Evolutionary conservation across 495 filamentous ascomycete genomes (phyloP), one percentile per base, ranked within the genome.

Genomic region (Polyplosphaeria fusca): DNA sequence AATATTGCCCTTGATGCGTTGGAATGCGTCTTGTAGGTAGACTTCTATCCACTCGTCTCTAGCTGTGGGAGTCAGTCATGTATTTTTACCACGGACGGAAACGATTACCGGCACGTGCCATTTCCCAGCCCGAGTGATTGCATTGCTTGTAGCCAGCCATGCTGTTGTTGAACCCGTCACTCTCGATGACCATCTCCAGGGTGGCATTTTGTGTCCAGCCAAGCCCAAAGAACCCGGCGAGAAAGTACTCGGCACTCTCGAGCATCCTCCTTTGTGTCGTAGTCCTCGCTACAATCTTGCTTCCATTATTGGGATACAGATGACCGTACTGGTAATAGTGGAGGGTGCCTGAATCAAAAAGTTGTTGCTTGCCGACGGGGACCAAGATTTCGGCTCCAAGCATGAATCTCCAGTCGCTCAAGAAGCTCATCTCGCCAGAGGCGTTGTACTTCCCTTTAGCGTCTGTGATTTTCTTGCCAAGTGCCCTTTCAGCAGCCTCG

Each of bases 251-350:
- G 0, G 70, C 69, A 46, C 63, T 68, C 45, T 74, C 68, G 12
- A 73, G 54, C 77, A 82, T 79, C 1, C 80, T 72, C 35, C 77
- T 74, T 55, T 80, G 70, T 3, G 81, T 79, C 4, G 81, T 84
- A 0, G 81, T 83, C 19, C 83, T 74, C 14, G 75, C 81, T 46
- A 86, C 76, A 38, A 86, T 79, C 66, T 83, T 84, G 52, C 73
- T 78, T n/a, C 74, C 72, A 3, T 81, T 77, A 43, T 83, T 77
- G 11, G 61, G 61, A 47, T 81, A 84, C 7, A 85, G 73, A 45
- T 77, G 75, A 1, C 74, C 79, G 53, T 86, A 86, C 65, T 83
- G 76, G 60, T 83, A 85, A 80, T 70, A 51, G 28, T 64, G 60
- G 5, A 64, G 55, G 16, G 48, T 59, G 4, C 78, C 78, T 27